Evolutionary conservation across 108 stramenopile genomes (phyloP), one percentile per base, ranked within the genome.

Genomic region (Discostella pseudostelligera): DNA sequence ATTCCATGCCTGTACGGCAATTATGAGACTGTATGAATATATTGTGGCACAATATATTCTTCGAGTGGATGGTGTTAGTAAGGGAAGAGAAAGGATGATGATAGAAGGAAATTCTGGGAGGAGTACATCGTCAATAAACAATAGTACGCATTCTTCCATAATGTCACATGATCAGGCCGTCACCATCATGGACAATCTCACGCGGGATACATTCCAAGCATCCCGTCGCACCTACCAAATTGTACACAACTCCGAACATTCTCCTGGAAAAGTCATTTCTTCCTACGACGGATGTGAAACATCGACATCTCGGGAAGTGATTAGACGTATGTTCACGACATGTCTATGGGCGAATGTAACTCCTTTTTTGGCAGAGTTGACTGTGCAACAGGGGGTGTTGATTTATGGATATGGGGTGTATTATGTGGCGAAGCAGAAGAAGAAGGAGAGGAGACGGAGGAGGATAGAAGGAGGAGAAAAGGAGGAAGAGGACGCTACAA

Each of bases 341-440:
- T 80, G 79, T 54, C 24, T 80, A 12, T 80, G 74, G 74, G 79
- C 79, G 6, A 80, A 80, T 22, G 36, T 71, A 10, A 76, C 76
- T 39, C 74, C 74, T n/a, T 80, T 80, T 39, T 39, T 80, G 39
- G 79, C 79, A 40, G 79, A 80, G 36, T 40, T 71, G 49, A 80
- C 79, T 8, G 79, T 80, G 63, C 79, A 80, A 56, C 67, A 74
- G 56, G 70, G 59, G 22, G 59, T 76, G 12, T 61, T 80, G 26
- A 25, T 76, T 17, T 80, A 72, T 55, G 74, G 79, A 36, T 80
- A 80, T 65, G 71, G 60, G 0, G 28, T 62, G 11, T 80, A 69
- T 45, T 80, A 74, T 28, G 39, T 65, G 54, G 74, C 63, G 36
- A 73, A 74, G 35, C 67, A 69, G 53, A 68, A 25, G 54, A 74